Base-by-base conservation (phyloP, 768 basidiomycete genomes). In the Lentinula sp. region DNA sequence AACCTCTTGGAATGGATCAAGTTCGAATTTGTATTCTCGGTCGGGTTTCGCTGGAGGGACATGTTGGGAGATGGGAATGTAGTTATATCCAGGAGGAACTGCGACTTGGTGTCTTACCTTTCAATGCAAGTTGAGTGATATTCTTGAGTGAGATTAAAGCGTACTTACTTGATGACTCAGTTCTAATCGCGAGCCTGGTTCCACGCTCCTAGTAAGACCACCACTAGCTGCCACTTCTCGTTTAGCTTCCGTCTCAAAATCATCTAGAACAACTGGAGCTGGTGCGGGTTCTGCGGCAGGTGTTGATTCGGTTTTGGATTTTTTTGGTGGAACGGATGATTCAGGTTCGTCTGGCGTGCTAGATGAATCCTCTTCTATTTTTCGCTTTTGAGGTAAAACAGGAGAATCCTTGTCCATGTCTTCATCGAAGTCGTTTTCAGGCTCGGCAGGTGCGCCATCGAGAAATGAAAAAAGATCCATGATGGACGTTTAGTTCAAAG, bases 241-340 rank as follows among this genome's bases (percentile, higher is more conserved):
- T 71, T 92, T 93, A 0, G 92, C 94, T 67, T 95, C 93, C 0
- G 90, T 93, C 74, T 95, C 92, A 69, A 97, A 93, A 64, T 96
- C 95, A 73, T 98, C 96, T 9, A 96, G 82, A 7, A 93, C 86
- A 0, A 93, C 79, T 8, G 94, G 91, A 57, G 81, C 80, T 3
- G 87, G 86, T 2, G 57, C 11, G 48, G 57, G 16, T 34, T 45
- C 57, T 6, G 34, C n/a, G 23, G 23, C 23, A 23, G 23, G 23
- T 23, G 23, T 23, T 23, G 9, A 39, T 35, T 59, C 57, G 28
- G n/a, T 31, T 40, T 49, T 59, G 18, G 57, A 6, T 46, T 45
- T 85, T 73, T 93, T 93, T 1, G 72, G 66, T 2, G 74, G 71
- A 3, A 79, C 74, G 13, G 77, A 77, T 5, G 74, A 21, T 21